phyloP scores from a whole-genome alignment of 83 land plant genomes.

The Picea engelmannii region DNA sequence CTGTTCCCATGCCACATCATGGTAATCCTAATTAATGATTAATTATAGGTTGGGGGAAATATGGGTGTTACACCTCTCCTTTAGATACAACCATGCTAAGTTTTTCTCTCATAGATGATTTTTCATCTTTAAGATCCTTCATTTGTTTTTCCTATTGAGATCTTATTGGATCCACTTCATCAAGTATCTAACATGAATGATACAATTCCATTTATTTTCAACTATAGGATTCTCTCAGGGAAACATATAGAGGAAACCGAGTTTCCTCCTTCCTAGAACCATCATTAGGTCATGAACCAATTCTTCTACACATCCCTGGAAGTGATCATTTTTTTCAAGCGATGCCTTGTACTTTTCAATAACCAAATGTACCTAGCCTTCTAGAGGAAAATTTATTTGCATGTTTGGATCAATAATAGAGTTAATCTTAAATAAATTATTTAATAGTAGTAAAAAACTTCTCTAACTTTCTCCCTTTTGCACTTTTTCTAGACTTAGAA shows the following conservation, averaged over 20 bases:
- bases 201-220: constrained; percentile 24
- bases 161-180: constrained; percentile 20
- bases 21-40: too few species aligned
- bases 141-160: constrained; percentile 49
- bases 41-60: too few species aligned
- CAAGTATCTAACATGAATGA: constrained; percentile 25
- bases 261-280: neutral
- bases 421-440: constrained; percentile 6
- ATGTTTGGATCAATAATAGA: constrained; percentile 11
- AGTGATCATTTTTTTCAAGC: constrained; percentile 21
- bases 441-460: constrained; percentile 10
- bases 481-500: too few species aligned
- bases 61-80: constrained; percentile 89
- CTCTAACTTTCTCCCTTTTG: too few species aligned
- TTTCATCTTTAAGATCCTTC: constrained; percentile 39
- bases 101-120: constrained; percentile 75
- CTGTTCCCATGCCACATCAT: too few species aligned
- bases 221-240: constrained; percentile 24
- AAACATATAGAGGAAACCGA: constrained; percentile 8
- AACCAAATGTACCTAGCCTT: constrained; percentile 29
- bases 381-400: constrained; percentile 19
- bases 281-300: constrained; percentile 4
- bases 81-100: constrained; percentile 88
- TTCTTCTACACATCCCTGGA: constrained; percentile 6
- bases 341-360: constrained; percentile 38